Conservation (phyloP, 306 rosid species). For the Gynostemma pentaphyllum region DNA sequence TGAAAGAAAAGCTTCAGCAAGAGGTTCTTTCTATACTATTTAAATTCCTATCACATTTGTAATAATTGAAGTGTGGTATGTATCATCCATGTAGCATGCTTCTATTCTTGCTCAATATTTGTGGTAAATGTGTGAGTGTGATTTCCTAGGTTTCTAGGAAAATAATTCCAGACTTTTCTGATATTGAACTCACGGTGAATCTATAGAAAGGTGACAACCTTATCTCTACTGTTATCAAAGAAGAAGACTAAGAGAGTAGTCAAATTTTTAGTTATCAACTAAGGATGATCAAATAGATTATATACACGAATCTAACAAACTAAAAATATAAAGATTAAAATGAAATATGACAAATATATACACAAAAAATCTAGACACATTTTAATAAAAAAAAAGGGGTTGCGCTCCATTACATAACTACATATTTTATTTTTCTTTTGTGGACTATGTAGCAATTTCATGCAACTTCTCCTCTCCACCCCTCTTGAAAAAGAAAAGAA, state of each 20-base stretch:
- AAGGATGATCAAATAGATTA: background rate
- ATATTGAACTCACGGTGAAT: background rate
- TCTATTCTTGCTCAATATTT: background rate
- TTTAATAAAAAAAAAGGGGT: background rate
- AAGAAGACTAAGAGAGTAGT: background rate
- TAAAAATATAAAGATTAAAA: background rate
- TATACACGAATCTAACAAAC: background rate
- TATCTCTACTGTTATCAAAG: background rate
- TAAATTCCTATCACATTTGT: background rate
- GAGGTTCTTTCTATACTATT: constrained; percentile 43
- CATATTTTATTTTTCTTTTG: background rate
- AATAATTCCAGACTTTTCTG: background rate
- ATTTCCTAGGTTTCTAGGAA: background rate
- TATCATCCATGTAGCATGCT: background rate
- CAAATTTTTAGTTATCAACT: background rate
- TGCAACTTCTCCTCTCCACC: background rate
- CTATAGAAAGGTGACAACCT: background rate
- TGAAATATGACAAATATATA: background rate
- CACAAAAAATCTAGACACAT: background rate
- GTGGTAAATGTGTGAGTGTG: background rate
- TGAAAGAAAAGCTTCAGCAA: constrained; percentile 74
- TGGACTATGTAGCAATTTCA: background rate
- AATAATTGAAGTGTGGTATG: background rate
- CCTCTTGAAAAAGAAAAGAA: background rate
- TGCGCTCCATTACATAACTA: background rate